Conservation (phyloP, 371 early-diverging fungal species). For the Mycotypha africana region DNA sequence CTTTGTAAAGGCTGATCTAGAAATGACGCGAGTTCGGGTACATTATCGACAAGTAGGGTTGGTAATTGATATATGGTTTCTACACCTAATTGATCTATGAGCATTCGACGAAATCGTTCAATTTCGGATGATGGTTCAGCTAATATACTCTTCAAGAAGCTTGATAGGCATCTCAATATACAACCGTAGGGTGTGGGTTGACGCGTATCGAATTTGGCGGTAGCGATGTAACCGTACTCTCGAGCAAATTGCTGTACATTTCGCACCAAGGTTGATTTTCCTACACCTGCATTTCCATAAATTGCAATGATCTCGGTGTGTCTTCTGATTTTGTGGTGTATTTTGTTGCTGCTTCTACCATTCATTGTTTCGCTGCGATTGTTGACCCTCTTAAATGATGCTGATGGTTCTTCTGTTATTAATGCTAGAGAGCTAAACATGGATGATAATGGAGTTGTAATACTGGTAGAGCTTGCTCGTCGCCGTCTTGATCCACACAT, state of each 20-base stretch:
- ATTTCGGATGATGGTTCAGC: constrained; percentile 25
- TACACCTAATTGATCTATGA: constrained; percentile 31
- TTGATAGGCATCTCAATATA: constrained; percentile 35
- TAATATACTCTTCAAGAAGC: constrained; percentile 35
- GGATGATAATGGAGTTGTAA: constrained; percentile 5
- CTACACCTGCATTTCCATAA: constrained; percentile 39
- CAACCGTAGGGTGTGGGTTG: constrained; percentile 44
- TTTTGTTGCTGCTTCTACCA: neutral
- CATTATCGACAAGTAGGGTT: constrained; percentile 32
- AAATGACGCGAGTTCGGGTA: constrained; percentile 32
- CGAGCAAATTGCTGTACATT: constrained; percentile 34
- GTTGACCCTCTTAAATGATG: constrained; percentile 10
- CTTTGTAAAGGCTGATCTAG: constrained; percentile 15
- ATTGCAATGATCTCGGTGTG: constrained; percentile 39
- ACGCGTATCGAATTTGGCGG: constrained; percentile 37
- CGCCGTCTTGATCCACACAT: constrained; percentile 19
- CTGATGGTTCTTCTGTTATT: constrained; percentile 2
- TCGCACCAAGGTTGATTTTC: constrained; percentile 38
- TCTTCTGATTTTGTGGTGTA: constrained; percentile 13
- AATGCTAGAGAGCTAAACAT: constrained; percentile 9
- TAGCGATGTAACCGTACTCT: constrained; percentile 41
- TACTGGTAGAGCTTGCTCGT: neutral
- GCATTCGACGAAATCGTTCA: constrained; percentile 31
- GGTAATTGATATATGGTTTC: constrained; percentile 29
- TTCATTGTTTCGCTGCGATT: neutral